A percentile compares a stretch with the other conserved stretches of the same genome.
phyloP scores from a whole-genome alignment of 495 filamentous ascomycete genomes.

The Paragyromitra xinjiangensis region DNA sequence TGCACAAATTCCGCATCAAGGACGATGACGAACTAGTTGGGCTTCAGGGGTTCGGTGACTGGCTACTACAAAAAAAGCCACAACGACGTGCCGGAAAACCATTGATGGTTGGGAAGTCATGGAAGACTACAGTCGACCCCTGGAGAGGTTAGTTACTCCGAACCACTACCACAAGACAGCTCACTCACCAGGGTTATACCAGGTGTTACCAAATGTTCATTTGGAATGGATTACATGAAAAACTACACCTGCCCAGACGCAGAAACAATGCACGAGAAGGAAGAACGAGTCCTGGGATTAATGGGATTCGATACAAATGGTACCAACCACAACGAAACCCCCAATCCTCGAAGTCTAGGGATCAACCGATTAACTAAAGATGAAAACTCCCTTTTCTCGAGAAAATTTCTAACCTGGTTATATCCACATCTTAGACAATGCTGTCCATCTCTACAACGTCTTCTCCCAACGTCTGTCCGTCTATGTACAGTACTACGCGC shows the following conservation, averaged over 20 bases:
- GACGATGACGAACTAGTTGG: constrained; percentile 61
- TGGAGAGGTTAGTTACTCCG: constrained; percentile 60
- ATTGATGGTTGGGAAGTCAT: constrained; percentile 63
- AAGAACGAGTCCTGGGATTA: constrained; percentile 63
- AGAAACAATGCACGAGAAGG: constrained; percentile 45
- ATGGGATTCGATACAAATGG: constrained; percentile 63
- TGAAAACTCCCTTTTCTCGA: not conserved
- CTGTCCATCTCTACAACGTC: constrained; percentile 52
- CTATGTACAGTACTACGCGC: constrained; percentile 60
- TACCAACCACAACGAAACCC: constrained; percentile 30
- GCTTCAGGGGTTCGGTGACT: constrained; percentile 62
- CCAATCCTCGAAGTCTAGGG: not conserved
- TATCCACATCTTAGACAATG: constrained; percentile 39
- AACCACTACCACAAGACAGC: not conserved
- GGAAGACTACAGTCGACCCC: constrained; percentile 64
- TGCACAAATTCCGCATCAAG: constrained; percentile 66
- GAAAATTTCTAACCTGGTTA: constrained; percentile 25
- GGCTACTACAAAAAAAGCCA: constrained; percentile 62
- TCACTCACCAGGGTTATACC: not conserved
- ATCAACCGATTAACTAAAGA: not conserved
- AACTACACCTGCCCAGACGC: constrained; percentile 55
- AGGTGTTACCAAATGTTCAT: constrained; percentile 61
- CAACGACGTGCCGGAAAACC: constrained; percentile 64
- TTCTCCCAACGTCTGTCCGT: constrained; percentile 54
- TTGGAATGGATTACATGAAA: constrained; percentile 67